Base-by-base conservation (phyloP, 1,284 basidiomycete species). In the Ganoderma resinaceum region DNA sequence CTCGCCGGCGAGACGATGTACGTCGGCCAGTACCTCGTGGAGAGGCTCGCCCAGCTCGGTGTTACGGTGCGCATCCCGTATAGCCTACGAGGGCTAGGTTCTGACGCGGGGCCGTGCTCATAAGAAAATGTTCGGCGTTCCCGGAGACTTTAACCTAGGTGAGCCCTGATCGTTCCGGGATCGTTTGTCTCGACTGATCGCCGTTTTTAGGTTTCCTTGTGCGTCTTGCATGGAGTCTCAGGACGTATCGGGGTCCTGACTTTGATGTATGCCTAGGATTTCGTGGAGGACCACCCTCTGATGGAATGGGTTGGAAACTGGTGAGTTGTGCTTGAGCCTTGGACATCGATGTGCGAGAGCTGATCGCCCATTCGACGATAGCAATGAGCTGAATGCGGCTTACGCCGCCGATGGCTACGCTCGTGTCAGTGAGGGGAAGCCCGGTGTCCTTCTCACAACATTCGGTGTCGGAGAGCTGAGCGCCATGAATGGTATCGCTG, bases 361-460 rank as follows among this genome's bases (percentile, higher is more conserved):
- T 61, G 40, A 61, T 33, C 29, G 37, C 1, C 11, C 23, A 18
- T 18, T 42, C 16, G 14, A 42, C 38, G 20, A 52, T 69, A 93
- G 94, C 75, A 96, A 96, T 74, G 95, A 96, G 78, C 84, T 96
- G 62, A 95, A 95, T 73, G 92, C 94, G 0, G 84, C 95, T 0
- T 98, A 98, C 78, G 95, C 95, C n/a, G 94, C 94, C 0, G 96
- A 99, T 77, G 97, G 96, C 26, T 98, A 98, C 77, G 94, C 96
- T 37, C 89, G 96, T 64, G 90, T 96, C 62, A 95, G 95, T 74
- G 87, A 87, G 57, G 82, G 87, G 65, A 87, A 88, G 65, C 81
- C 95, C 62, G 93, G 94, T 59, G 93, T 91, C 9, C 78, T 96
- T 8, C 81, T 90, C 29, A 94, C 93, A n/a, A 94, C 92, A 89